phyloP scores from a whole-genome alignment of 371 early-diverging fungal genomes.

The Apophysomyces variabilis region DNA sequence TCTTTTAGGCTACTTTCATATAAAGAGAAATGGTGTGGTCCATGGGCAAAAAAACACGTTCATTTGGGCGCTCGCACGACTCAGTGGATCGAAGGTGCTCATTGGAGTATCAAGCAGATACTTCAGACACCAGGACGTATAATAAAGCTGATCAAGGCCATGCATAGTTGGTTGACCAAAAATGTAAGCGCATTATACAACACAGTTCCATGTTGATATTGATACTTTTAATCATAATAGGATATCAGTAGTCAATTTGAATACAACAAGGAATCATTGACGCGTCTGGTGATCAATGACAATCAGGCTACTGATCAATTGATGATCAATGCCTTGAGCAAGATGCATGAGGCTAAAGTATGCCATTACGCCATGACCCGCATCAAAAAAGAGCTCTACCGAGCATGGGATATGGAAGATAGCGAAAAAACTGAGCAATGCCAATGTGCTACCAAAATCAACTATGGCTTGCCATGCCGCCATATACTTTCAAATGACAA shows the following conservation, averaged over 20 bases:
- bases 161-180: not conserved
- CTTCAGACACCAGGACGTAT: not conserved
- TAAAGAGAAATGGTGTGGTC: slow-evolving; percentile 11
- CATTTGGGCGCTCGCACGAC: slow-evolving; percentile 13
- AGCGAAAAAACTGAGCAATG: too few relatives aligned
- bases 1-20: slow-evolving; percentile 1
- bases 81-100: slow-evolving; percentile 16
- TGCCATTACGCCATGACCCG: too few relatives aligned
- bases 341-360: too few relatives aligned
- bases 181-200: slow-evolving; percentile 7
- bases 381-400: too few relatives aligned
- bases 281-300: not conserved
- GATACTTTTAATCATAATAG: not conserved
- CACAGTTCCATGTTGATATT: not conserved
- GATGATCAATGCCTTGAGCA: too few relatives aligned
- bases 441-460: too few relatives aligned
- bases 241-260: not conserved
- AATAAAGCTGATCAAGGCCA: slow-evolving; percentile 1
- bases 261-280: slow-evolving; percentile 1
- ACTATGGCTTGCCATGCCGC: too few relatives aligned
- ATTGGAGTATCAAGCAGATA: not conserved
- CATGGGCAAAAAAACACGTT: not conserved
- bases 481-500: too few relatives aligned
- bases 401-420: too few relatives aligned
- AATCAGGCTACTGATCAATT: too few relatives aligned